Evolutionary conservation across 768 basidiomycete species (phyloP), one percentile per base, ranked within the genome.

Genomic region (Saitozyma sp.): DNA sequence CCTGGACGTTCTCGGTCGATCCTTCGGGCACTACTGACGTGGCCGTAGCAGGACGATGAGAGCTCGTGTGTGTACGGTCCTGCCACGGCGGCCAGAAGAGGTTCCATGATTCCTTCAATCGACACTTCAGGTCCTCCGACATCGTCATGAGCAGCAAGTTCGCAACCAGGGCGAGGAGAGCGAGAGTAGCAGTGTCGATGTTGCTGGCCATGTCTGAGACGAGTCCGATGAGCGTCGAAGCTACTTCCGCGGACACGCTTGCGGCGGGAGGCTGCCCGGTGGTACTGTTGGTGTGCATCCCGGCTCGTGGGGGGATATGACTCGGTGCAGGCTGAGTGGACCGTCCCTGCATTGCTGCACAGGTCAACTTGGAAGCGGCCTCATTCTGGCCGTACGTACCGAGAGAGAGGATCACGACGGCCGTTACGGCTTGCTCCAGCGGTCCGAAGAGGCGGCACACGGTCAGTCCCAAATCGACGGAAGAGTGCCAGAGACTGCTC

Each of bases 11-110:
- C 50, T 52, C 11, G 1, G 1, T 52, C 19, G 17, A 52, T 52
- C 50, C 4, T 48, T 48, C 17, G 46, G 46, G 46, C 17, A 14
- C 14, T 48, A 14, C 46, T 48, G 46, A 48, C 46, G 2, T 5
- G 11, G 6, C 16, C 37, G 56, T 14, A 11, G 54, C 17, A 55
- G 29, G 5, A 29, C 29, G 29, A 29, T 29, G 29, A 2, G 29
- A 29, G 29, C 29, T 29, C 5, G 29, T 29, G 9, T 11, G 6
- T 7, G 53, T 46, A 1, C 70, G 62, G 53, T 73, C 66, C 46
- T 73, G 68, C 71, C 71, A 73, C 29, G 71, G 68, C 14, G 68
- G 68, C 68, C 71, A 73, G 57, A 73, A 70, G 1, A 73, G 10
- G 29, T 59, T 19, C 71, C 71, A 73, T 0, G 66, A 67, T 17